phyloP scores from a whole-genome alignment of 2,329 filamentous ascomycete species.

The Alternaria dauci region DNA sequence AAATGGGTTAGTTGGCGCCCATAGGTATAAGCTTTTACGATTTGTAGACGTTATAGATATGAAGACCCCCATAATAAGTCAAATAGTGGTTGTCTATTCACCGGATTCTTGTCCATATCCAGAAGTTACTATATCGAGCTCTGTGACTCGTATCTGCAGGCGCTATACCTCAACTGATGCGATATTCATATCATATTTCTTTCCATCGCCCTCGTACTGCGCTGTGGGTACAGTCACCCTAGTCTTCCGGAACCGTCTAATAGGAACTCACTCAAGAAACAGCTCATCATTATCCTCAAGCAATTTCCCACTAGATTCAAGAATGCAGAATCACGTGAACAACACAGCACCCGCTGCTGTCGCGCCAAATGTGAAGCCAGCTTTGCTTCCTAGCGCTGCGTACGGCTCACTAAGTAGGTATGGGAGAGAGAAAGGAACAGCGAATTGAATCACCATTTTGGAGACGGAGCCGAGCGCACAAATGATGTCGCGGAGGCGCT shows the following conservation, averaged over 20 bases:
- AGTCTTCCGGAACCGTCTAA: neutral
- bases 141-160: neutral
- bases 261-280: neutral
- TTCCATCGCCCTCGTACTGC: neutral
- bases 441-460: neutral
- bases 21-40: neutral
- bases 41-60: neutral
- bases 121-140: neutral
- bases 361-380: neutral
- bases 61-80: neutral
- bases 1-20: neutral
- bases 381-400: neutral
- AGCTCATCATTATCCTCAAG: neutral
- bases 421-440: conserved; percentile 1
- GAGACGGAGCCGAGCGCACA: conserved; percentile 3
- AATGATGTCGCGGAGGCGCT: neutral
- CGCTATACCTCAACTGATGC: neutral
- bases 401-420: neutral
- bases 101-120: neutral
- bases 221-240: neutral
- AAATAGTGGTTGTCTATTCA: neutral
- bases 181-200: neutral
- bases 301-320: neutral
- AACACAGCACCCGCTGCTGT: neutral
- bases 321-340: neutral